Evolutionary conservation across 2,329 filamentous ascomycete genomes (phyloP).

Genomic region (Talaromyces piceae): DNA sequence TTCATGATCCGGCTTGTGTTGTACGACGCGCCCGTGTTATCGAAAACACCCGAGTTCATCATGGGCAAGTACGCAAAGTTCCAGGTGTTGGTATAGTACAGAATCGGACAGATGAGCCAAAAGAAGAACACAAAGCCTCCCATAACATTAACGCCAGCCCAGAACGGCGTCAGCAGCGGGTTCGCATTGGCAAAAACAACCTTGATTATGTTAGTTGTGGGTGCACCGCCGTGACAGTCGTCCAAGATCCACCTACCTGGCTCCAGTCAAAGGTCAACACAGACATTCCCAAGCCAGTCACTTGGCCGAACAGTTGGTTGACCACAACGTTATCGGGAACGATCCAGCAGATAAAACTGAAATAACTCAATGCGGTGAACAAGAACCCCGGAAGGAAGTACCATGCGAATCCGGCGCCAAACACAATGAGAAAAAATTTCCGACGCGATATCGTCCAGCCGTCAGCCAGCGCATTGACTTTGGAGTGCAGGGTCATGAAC

Average conservation of each 20-base stretch:
- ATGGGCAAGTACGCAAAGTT: conserved; percentile 55
- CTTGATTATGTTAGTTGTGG: neutral
- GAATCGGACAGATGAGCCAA: conserved; percentile 36
- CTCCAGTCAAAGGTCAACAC: conserved; percentile 72
- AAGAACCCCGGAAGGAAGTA: conserved; percentile 53
- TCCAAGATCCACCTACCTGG: conserved; percentile 40
- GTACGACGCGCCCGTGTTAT: conserved; percentile 56
- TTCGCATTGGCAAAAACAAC: conserved; percentile 57
- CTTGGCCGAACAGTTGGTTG: conserved; percentile 66
- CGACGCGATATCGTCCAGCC: conserved; percentile 36
- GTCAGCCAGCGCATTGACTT: conserved; percentile 27
- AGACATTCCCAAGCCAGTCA: conserved; percentile 58
- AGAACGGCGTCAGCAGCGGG: conserved; percentile 59
- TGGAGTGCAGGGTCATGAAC: conserved; percentile 33
- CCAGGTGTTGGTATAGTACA: conserved; percentile 50
- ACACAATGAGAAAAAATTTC: conserved; percentile 30
- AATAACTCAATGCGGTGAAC: conserved; percentile 61
- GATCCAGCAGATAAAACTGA: conserved; percentile 66
- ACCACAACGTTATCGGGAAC: conserved; percentile 59
- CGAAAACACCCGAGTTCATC: conserved; percentile 53
- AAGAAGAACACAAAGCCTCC: conserved; percentile 38
- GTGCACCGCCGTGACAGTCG: neutral
- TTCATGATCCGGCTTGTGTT: conserved; percentile 56
- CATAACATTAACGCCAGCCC: conserved; percentile 36
- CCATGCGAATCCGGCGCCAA: conserved; percentile 25